Percentiles rank a stretch among this genome's conserved stretches.
These are phyloP conservation scores for Fragaria ananassa DNA, from an alignment of 306 rosid genomes.

Conservation along the genomic window DNA sequence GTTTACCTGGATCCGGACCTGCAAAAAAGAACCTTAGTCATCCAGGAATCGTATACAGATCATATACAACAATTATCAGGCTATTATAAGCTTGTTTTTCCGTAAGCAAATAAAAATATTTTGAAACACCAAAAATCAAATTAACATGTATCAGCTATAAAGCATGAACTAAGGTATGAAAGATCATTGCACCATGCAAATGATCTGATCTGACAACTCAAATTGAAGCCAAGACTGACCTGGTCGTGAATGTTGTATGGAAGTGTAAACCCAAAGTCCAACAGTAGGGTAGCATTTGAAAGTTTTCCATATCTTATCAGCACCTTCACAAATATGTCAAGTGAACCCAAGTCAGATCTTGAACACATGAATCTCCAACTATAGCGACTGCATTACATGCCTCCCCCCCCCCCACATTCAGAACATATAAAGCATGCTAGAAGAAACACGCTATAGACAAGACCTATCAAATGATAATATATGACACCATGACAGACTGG, in stretches of 20 bases:
- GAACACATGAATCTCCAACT: neutral
- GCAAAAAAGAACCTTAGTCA: constrained; percentile 23
- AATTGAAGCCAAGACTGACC: constrained; percentile 44
- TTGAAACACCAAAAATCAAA: neutral
- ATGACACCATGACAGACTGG: neutral
- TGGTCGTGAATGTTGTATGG: constrained; percentile 64
- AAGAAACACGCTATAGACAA: neutral
- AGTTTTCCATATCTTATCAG: constrained; percentile 76
- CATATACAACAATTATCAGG: neutral
- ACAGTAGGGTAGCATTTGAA: constrained; percentile 67
- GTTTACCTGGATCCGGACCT: constrained; percentile 57
- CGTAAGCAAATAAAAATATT: neutral
- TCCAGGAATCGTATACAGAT: neutral
- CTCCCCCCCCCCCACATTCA: neutral
- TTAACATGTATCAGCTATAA: neutral
- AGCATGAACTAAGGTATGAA: neutral
- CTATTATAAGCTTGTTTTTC: neutral
- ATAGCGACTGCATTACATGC: neutral
- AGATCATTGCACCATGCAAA: neutral
- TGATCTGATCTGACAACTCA: neutral
- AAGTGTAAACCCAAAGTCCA: constrained; percentile 85
- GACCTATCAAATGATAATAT: neutral
- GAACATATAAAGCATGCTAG: neutral
- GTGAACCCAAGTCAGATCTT: neutral
- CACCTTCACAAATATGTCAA: constrained; percentile 44